These are phyloP conservation scores for Boletus sp. DNA, from an alignment of 768 basidiomycete species.

Conservation along the genomic window DNA sequence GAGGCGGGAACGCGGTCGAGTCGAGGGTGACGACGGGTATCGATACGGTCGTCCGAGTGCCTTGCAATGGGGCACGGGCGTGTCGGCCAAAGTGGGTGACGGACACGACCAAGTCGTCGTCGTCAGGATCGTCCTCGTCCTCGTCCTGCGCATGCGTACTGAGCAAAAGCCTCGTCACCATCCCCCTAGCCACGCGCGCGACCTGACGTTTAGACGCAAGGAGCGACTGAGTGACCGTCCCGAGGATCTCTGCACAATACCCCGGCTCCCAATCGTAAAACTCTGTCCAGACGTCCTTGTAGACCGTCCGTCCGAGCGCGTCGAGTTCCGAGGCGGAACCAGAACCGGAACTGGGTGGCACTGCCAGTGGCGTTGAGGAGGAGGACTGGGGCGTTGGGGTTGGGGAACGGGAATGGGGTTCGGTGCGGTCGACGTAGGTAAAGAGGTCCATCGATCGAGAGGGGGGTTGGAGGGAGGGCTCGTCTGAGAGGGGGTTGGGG, in stretches of 20 bases:
- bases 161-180: conserved; percentile 7
- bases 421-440: conserved; percentile 24
- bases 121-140: too few relatives aligned
- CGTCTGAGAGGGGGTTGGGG: too few relatives aligned
- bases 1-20: conserved; percentile 13
- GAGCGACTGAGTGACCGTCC: conserved; percentile 9
- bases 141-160: too few relatives aligned
- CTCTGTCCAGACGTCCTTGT: conserved; percentile 40
- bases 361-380: not conserved
- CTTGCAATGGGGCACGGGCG: too few relatives aligned
- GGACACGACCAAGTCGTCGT: not conserved
- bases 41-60: not conserved
- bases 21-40: conserved; percentile 19
- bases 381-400: not conserved
- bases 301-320: conserved; percentile 30
- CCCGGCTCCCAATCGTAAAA: conserved; percentile 47
- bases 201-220: conserved; percentile 8
- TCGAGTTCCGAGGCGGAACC: conserved; percentile 15
- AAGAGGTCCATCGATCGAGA: conserved; percentile 17
- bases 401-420: conserved; percentile 14
- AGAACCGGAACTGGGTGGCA: too few relatives aligned
- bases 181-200: conserved; percentile 12
- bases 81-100: conserved; percentile 9
- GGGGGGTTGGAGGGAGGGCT: too few relatives aligned
- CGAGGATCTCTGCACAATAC: conserved; percentile 28